Conservation (phyloP, 75 land plant genomes). For the Picea sitchensis region DNA sequence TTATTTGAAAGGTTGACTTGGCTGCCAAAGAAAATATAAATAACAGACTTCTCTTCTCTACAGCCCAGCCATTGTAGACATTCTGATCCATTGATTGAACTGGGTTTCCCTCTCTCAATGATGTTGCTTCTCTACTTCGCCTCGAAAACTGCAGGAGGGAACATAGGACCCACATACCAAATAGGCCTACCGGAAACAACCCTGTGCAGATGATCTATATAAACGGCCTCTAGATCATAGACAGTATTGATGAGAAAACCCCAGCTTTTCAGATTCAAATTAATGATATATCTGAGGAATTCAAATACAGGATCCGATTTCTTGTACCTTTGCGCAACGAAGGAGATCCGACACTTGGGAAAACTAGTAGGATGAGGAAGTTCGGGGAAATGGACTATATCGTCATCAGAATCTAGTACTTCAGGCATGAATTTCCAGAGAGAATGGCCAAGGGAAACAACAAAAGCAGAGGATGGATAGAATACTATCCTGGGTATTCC, state of each 20-base stretch:
- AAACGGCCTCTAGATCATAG: slow-evolving; percentile 22
- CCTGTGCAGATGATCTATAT: slow-evolving; percentile 15
- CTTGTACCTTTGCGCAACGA: slow-evolving; percentile 9
- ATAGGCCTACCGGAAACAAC: slow-evolving; percentile 19
- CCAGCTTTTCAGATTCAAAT: slow-evolving; percentile 29
- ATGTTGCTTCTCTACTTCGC: background rate
- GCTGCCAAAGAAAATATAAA: background rate
- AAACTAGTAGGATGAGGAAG: slow-evolving; percentile 17
- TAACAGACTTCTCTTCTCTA: background rate
- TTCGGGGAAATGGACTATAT: slow-evolving; percentile 16
- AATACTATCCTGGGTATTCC: slow-evolving; percentile 35
- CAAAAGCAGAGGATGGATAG: slow-evolving; percentile 27
- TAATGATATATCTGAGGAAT: slow-evolving; percentile 11
- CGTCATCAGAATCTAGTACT: background rate
- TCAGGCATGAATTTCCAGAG: slow-evolving; percentile 17
- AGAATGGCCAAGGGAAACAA: slow-evolving; percentile 4
- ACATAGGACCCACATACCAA: slow-evolving; percentile 38
- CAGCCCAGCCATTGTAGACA: background rate
- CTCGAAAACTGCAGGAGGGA: background rate
- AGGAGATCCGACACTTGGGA: slow-evolving; percentile 27
- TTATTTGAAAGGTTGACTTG: background rate
- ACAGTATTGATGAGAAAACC: slow-evolving; percentile 35
- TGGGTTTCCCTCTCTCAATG: background rate
- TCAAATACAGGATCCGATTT: slow-evolving; percentile 23
- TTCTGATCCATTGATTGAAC: background rate